Percentiles rank a stretch among this genome's conserved stretches.
Conservation (phyloP, 2,329 filamentous ascomycete species). For the Ophiocordyceps camponoti-saundersi region DNA sequence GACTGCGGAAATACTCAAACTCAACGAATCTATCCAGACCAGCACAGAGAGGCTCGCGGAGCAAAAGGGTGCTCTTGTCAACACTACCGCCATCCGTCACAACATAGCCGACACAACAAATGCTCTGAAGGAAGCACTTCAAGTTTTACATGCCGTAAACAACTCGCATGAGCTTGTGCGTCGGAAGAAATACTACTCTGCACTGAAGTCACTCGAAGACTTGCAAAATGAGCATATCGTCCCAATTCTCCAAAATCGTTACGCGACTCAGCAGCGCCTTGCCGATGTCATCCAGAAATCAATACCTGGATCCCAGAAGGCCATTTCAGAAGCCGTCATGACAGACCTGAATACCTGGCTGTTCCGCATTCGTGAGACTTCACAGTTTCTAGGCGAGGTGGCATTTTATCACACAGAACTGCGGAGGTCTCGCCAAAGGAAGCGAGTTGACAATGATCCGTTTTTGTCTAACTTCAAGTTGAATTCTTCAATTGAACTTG, state of each 20-base stretch:
- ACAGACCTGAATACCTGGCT: conserved; percentile 93
- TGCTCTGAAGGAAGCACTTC: conserved; percentile 77
- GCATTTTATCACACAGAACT: conserved; percentile 93
- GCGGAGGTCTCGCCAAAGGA: conserved; percentile 65
- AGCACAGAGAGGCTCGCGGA: conserved; percentile 89
- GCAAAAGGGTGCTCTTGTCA: conserved; percentile 87
- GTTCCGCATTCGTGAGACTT: conserved; percentile 85
- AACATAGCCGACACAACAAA: conserved; percentile 90
- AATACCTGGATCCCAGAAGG: conserved; percentile 78
- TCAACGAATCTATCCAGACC: conserved; percentile 88
- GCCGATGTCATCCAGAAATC: conserved; percentile 93
- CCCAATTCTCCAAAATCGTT: conserved; percentile 56
- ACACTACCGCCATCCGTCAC: conserved; percentile 79
- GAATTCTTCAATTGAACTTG: conserved; percentile 89
- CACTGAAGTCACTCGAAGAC: conserved; percentile 84
- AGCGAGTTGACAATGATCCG: conserved; percentile 58
- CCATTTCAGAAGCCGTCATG: conserved; percentile 95
- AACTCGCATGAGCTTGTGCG: conserved; percentile 81
- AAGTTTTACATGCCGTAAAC: conserved; percentile 83
- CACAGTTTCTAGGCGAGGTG: conserved; percentile 88
- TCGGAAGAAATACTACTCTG: conserved; percentile 91
- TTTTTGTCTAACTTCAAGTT: conserved; percentile 74
- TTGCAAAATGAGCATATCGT: conserved; percentile 86
- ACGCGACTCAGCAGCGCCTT: conserved; percentile 86
- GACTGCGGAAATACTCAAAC: conserved; percentile 76